Conservation (phyloP, 2,329 filamentous ascomycete species). For the Scopulariopsis brevicaulis region DNA sequence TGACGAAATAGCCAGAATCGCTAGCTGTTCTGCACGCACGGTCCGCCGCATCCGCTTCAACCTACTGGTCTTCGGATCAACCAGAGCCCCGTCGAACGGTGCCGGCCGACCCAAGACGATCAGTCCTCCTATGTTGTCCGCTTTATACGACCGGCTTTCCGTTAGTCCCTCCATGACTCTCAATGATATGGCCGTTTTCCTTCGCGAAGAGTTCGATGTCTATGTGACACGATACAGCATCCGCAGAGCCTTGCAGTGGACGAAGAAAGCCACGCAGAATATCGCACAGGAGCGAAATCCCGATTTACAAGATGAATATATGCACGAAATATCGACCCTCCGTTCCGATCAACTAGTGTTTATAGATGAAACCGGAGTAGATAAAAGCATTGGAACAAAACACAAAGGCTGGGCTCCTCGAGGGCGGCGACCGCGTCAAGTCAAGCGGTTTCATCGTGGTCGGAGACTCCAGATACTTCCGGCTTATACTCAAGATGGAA, state of each 20-base stretch:
- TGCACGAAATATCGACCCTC: slow-evolving; percentile 18
- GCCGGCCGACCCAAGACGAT: background rate
- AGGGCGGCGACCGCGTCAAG: slow-evolving; percentile 13
- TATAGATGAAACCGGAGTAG: slow-evolving; percentile 21
- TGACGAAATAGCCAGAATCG: background rate
- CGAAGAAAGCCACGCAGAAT: slow-evolving; percentile 16
- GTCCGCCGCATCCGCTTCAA: background rate
- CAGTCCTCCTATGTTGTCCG: background rate
- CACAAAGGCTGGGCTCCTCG: slow-evolving; percentile 20
- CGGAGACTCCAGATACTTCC: slow-evolving; percentile 14
- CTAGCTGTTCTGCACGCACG: background rate
- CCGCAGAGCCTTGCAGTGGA: slow-evolving; percentile 15
- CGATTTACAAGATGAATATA: slow-evolving; percentile 21
- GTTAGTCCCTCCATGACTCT: background rate
- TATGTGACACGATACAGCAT: slow-evolving; percentile 8
- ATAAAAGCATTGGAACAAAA: slow-evolving; percentile 19
- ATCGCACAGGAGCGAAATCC: slow-evolving; percentile 19
- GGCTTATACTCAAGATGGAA: slow-evolving; percentile 15
- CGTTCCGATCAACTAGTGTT: slow-evolving; percentile 20
- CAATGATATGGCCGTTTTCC: background rate
- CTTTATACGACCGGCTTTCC: background rate
- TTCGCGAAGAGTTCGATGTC: background rate
- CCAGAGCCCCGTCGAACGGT: too few species aligned
- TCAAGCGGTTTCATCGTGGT: slow-evolving; percentile 11
- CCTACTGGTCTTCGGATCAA: background rate